Base-by-base conservation (phyloP, 371 early-diverging fungal genomes). In the Circinella umbellata region DNA sequence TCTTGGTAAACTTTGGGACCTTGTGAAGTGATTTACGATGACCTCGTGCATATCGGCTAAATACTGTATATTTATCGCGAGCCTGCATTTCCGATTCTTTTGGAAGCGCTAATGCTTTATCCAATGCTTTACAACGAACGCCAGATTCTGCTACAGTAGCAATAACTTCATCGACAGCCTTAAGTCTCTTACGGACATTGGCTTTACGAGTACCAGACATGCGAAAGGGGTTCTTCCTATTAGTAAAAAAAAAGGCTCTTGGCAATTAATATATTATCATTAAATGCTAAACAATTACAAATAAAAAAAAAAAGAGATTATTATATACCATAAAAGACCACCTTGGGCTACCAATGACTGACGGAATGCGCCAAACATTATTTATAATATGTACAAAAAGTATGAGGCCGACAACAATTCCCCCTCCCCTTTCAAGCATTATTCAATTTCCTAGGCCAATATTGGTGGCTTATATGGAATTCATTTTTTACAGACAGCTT, bases 11-110 rank as follows among this genome's bases (percentile, higher is more conserved):
- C 71, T 97, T 92, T 57, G 97, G 97, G 9, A 98, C 96, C 88
- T 96, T 96, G 82, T 95, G 96, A 38, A 95, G 82, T n/a, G 95
- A 93, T 87, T 97, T 97, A 83, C 96, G 93, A 69, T 94, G 92
- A 64, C 92, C 90, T 66, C 84, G 84, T 70, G 88, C 90, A 49
- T 86, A 86, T 74, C 94, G 92, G 65, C 93, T 93, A 72, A 94
- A 92, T 6, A 95, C 94, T 62, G 95, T 96, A 86, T 98, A 98
- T 81, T 97, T 98, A 80, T 96, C 93, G 67, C 92, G 82, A 20
- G 96, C 81, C 15, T 85, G 86, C 96, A 98, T 93, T 78, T 96
- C 93, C 49, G 78, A 70, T 79, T 95, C 95, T 49, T 86, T 91
- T 15, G 97, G 96, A 64, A 92, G 78, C n/a, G 84, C 82, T 69